Base-by-base conservation (phyloP, 768 basidiomycete genomes). In the Trametes punicea region DNA sequence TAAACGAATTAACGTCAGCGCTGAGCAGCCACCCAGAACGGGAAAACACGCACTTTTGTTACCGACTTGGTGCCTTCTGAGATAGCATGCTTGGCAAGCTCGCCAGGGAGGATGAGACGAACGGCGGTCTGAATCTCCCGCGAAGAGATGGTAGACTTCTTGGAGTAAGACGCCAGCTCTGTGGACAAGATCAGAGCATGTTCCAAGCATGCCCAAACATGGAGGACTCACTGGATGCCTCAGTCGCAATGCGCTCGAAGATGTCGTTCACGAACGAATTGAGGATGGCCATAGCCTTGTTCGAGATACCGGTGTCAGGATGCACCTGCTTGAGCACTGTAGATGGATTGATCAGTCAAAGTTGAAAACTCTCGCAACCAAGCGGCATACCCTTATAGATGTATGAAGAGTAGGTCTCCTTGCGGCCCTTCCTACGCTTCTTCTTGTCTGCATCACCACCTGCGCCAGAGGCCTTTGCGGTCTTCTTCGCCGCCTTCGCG, bases 231-330 rank as follows among this genome's bases (percentile, higher is more conserved):
- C 89, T 93, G 53, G 91, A 92, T 34, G 91, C 92, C 69, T 94
- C 92, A 0, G 87, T 84, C 10, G 91, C 91, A 65, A 94, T 92
- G n/a, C 91, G 89, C 69, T 93, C 91, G 62, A 93, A 93, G 63
- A 93, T 96, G 65, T 97, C 93, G 67, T 94, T 94, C 67, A 97
- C 93, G 69, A 97, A 97, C 55, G 88, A 91, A 81, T 96, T 96
- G 55, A 97, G 75, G 69, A 97, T 95, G 58, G 93, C 89, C 92
- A 96, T 95, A 20, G 93, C 93, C 81, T 96, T 96, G 85, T 97
- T 98, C 52, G 94, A 95, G 77, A 98, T 98, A 87, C 95, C 96
- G 47, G 93, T 98, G 69, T 98, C 96, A 48, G 95, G 93, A 79
- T 98, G 96, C 57, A 98, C 95, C 77, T 98, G 93, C 75, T 92